Base-by-base conservation (phyloP, 2,329 filamentous ascomycete species). In the Ceratocystis colombiana region DNA sequence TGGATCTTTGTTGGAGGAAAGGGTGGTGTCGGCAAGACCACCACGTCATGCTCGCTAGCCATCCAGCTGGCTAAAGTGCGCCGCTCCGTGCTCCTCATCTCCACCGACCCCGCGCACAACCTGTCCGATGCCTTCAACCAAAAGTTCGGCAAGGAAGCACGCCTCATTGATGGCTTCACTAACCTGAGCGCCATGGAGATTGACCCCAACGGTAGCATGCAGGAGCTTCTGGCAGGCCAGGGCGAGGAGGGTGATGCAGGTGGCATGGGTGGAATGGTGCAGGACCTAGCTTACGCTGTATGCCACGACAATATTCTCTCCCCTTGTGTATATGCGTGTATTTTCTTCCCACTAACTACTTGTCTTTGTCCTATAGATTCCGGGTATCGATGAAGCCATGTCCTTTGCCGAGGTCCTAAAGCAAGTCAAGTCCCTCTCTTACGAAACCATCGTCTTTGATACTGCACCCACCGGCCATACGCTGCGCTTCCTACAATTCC, bases 1-100 rank as follows among this genome's bases (percentile, higher is more conserved):
- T 99, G 94, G 94, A 96, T 99, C 78, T 99, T 99, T 73, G 94
- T 99, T 68, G 94, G 94, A 73, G 94, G 94, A 71, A 99, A 99
- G 79, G 94, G 94, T 73, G 94, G 94, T 75, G 94, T 99, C 59
- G 94, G 94, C 76, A 99, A 99, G 82, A 99, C 94, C 33, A 99
- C 94, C n/a, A 99, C 94, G 17, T 97, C 93, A 6, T 99, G 94
- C 79, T 96, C 93, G 8, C 88, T 99, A 70, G 94, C 94, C 70
- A 97, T 99, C 75, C 94, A 99, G 78, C 89, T 99, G 70, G 91
- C 94, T 72, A 91, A 88, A 77, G 90, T 91, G 72, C 90, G 94
- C 77, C 93, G 93, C 78, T 96, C 89, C 69, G 94, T 99, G 69
- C 85, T 99, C 67, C 88, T 99, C 75, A 99, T 99, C 79, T 96